These are phyloP conservation scores for Eucalyptus shirleyi DNA, from an alignment of 345 rosid genomes.

Conservation along the genomic window DNA sequence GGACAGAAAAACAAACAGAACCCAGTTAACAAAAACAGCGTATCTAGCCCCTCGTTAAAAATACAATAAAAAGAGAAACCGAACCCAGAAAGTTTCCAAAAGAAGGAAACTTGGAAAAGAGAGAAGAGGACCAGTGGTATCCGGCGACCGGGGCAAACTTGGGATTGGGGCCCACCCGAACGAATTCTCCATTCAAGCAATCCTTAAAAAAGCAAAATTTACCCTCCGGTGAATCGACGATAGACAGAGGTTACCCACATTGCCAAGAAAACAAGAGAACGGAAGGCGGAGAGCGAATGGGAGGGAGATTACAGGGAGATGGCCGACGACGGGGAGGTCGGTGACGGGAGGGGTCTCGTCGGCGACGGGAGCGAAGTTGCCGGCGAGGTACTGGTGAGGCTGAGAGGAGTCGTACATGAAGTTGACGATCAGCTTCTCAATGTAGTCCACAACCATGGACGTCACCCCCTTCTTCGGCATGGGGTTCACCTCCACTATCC, in stretches of 20 bases:
- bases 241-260: not conserved
- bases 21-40: not conserved
- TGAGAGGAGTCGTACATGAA: conserved; percentile 53
- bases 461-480: conserved; percentile 59
- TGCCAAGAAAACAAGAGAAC: not conserved
- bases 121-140: conserved; percentile 55
- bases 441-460: conserved; percentile 46
- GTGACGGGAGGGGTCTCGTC: conserved; percentile 69
- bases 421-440: conserved; percentile 71
- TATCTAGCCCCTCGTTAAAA: not conserved
- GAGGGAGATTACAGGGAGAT: conserved; percentile 52
- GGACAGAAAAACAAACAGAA: not conserved
- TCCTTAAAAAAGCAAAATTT: conserved; percentile 15
- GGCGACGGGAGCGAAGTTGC: conserved; percentile 68
- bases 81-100: not conserved
- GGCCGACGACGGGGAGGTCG: conserved; percentile 62
- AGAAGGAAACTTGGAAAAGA: not conserved
- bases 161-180: conserved; percentile 87
- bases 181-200: conserved; percentile 83
- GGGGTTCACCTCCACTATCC: conserved; percentile 41
- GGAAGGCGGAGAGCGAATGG: not conserved
- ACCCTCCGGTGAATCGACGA: not conserved
- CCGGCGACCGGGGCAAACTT: conserved; percentile 88
- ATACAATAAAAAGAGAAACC: not conserved
- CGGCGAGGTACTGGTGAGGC: conserved; percentile 76